phyloP scores from a whole-genome alignment of 2,329 filamentous ascomycete genomes.

The Arthrobotrys sinensis region DNA sequence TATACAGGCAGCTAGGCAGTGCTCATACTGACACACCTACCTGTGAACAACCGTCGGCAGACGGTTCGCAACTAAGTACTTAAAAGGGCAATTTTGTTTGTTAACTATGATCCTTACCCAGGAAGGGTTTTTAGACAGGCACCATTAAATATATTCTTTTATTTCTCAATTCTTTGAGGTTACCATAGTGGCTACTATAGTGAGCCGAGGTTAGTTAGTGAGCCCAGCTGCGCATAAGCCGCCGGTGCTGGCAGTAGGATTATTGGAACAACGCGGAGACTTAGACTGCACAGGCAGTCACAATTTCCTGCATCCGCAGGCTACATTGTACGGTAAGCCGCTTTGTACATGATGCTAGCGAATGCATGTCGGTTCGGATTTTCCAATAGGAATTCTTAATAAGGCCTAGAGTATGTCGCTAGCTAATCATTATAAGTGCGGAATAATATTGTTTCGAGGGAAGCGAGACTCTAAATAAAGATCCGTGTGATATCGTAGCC shows the following conservation, averaged over 20 bases:
- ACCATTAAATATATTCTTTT: background rate
- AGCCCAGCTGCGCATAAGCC: slow-evolving; percentile 7
- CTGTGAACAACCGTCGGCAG: background rate
- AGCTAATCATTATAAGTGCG: slow-evolving; percentile 24
- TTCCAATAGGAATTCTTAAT: background rate
- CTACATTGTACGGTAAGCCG: slow-evolving; percentile 20
- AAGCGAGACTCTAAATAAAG: slow-evolving; percentile 53
- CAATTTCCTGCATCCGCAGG: slow-evolving; percentile 12
- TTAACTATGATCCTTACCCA: background rate
- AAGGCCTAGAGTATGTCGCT: background rate
- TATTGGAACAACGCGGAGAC: slow-evolving; percentile 5
- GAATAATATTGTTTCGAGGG: slow-evolving; percentile 29
- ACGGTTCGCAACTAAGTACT: slow-evolving; percentile 43
- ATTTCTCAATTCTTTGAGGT: background rate
- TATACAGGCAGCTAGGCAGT: background rate
- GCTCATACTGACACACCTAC: background rate
- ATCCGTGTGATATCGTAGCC: slow-evolving; percentile 26
- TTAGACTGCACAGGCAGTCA: slow-evolving; percentile 12
- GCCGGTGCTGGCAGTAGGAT: slow-evolving; percentile 7
- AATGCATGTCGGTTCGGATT: slow-evolving; percentile 4
- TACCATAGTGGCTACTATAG: background rate
- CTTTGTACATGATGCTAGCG: slow-evolving; percentile 8
- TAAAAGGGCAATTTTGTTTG: slow-evolving; percentile 19
- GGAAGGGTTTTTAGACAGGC: background rate
- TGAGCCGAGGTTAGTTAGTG: background rate